Evolutionary conservation across 2,329 filamentous ascomycete species (phyloP), one percentile per base, ranked within the genome.

Genomic region (Aulographum hederae): DNA sequence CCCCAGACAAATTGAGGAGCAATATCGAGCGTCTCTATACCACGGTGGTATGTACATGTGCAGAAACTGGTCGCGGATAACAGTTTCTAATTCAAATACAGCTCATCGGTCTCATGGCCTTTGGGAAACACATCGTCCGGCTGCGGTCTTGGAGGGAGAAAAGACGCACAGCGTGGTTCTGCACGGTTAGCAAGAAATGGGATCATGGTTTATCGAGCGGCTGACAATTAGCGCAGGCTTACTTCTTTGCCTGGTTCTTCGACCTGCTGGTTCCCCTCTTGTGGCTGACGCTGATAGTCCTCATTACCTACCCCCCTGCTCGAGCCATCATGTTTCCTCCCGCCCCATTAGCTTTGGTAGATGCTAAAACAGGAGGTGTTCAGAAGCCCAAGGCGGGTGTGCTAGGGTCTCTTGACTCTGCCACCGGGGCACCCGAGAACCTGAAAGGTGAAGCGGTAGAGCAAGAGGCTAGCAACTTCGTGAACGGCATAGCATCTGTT

Each of bases 361-460:
- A 75, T 39, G 58, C 62, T 20, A 69, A 64, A 36, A 76, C 75
- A 0, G 80, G 81, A 5, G 78, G 77, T 5, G 60, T 86, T 1
- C 73, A 89, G 49, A 85, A 78, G 43, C 80, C 80, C 1, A 69
- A 71, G 31, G 67, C 80, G 3, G 80, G 80, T 2, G 70, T 82
- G 0, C 54, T 89, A 0, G 81, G 77, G 1, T 82, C 76, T 14
- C 67, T 74, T 18, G 77, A 82, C 37, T 82, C 76, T 34, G 65
- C 77, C 1, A 91, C 81, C 0, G 82, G 81, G 1, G 81, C 81
- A 0, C 76, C 80, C 0, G 79, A 92, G 48, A 80, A 81, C 40
- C 69, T 81, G 53, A 76, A 81, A 46, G 81, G 82, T 17, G 80
- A 89, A 48, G 78, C 79, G 0, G 77, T 82, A 1, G 81, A 91